Evolutionary conservation across 2,329 filamentous ascomycete genomes (phyloP), one percentile per base, ranked within the genome.

Genomic region (Fusarium floridanum): DNA sequence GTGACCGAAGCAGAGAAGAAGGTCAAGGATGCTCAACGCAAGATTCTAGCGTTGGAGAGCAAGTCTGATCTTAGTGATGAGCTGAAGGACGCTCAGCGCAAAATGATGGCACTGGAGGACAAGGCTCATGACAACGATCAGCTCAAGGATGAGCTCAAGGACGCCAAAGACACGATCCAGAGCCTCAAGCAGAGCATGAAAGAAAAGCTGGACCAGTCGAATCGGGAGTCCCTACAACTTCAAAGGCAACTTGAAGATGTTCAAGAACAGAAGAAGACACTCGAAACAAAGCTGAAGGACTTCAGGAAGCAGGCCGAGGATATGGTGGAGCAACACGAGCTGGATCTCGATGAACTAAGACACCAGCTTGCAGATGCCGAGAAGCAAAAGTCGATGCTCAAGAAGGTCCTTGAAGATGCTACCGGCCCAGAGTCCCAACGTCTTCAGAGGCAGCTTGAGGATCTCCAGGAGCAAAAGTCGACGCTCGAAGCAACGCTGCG

Each of bases 151-250:
- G 45, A 50, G 22, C 45, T 50, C 22, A 27, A 16, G 22, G 45
- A 50, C 17, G 48, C 48, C 48, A 53, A 29, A 29, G 48, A 53
- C 16, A 53, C 48, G 48, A 53, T 53, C 12, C 48, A 53, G 17
- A 27, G 24, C n/a, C 83, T 93, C 6, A 88, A 92, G 78, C 83
- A 85, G 22, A 87, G 86, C 53, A 83, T 91, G 45, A 86, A 95
- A 75, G 85, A 89, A 55, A 92, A 95, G 67, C 83, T 94, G 7
- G 89, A 90, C 66, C 84, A 84, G 69, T 84, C 87, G 20, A 84
- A 86, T 22, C 82, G 86, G 22, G 88, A 88, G 61, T 80, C 83
- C 2, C 81, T 85, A 29, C 88, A 88, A 55, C 84, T 93, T 5
- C 86, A 90, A 73, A 79, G 81, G 7, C 89, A 88, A 48, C 84